Conservation (phyloP, 148 eudicot species). For the Chenopodium album region DNA sequence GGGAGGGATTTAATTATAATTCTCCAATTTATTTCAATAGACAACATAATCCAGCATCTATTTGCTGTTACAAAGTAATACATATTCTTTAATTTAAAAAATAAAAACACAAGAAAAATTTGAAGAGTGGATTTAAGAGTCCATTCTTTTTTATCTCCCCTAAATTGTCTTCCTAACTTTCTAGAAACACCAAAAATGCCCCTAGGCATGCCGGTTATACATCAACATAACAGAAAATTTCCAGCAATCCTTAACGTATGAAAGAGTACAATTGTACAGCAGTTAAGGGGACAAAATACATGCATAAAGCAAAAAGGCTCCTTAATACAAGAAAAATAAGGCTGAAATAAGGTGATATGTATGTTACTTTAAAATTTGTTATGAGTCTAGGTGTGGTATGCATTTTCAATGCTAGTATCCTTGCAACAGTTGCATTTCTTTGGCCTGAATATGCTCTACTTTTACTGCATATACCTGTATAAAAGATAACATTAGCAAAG, state of each 20-base stretch:
- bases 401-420: neutral
- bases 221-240: neutral
- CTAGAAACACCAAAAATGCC: neutral
- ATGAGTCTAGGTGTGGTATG: neutral
- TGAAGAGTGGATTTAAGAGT: neutral
- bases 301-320: neutral
- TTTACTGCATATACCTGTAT: constrained; percentile 5
- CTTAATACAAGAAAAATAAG: too few relatives aligned
- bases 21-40: too few relatives aligned
- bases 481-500: neutral
- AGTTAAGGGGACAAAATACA: neutral
- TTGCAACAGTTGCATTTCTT: neutral
- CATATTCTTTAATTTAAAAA: too few relatives aligned
- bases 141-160: neutral
- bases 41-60: too few relatives aligned
- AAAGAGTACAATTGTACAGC: neutral
- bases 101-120: too few relatives aligned
- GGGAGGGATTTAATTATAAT: too few relatives aligned
- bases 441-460: neutral
- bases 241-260: neutral
- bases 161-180: neutral
- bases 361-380: neutral
- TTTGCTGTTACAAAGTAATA: too few relatives aligned
- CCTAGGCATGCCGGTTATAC: neutral
- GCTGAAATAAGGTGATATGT: too few relatives aligned